Base-by-base conservation (phyloP, 345 rosid genomes). In the Ricinus communis region DNA sequence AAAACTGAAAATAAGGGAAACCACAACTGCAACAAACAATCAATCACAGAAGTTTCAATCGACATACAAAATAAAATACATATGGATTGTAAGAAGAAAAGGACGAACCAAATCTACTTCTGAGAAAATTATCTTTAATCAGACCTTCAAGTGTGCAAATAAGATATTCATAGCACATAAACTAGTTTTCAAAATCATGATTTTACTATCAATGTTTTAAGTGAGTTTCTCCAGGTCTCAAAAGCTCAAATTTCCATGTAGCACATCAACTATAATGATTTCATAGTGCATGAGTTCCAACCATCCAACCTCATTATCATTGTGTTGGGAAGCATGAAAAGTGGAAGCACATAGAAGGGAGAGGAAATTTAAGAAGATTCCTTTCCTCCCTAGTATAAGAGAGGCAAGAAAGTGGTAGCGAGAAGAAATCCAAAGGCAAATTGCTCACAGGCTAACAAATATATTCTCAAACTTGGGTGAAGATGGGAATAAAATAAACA, bases 11-110 rank as follows among this genome's bases (percentile, higher is more conserved):
- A 89, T 70, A 95, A 85, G 59, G 97, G 97, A 85, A 95, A 91
- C 99, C 99, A 95, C 69, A 95, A 83, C 99, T 94, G 93, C 91
- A 90, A 74, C 40, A 46, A 69, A n/a, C n/a, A n/a, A n/a, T n/a
- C n/a, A n/a, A n/a, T n/a, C n/a, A 62, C 70, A 77, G 31, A 27
- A 8, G 5, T 46, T 12, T 52, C 18, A 31, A 8, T 19, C n/a
- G 1, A 50, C 12, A 24, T 5, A 43, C 7, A 46, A 9, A 71
- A 31, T 19, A 41, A 2, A 43, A 28, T 13, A 43, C 14, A 25
- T 18, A 38, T 38, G 57, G 1, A 33, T 18, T 27, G 21, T 16
- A 31, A 15, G 11, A 24, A 31, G 58, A 24, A 12, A 66, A 40
- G 47, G 57, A 33, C 40, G 27, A 28, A 24, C 0, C 3, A 6